Evolutionary conservation across 139 green algal genomes (phyloP).

Genomic region (Coccomyxa sp.): DNA sequence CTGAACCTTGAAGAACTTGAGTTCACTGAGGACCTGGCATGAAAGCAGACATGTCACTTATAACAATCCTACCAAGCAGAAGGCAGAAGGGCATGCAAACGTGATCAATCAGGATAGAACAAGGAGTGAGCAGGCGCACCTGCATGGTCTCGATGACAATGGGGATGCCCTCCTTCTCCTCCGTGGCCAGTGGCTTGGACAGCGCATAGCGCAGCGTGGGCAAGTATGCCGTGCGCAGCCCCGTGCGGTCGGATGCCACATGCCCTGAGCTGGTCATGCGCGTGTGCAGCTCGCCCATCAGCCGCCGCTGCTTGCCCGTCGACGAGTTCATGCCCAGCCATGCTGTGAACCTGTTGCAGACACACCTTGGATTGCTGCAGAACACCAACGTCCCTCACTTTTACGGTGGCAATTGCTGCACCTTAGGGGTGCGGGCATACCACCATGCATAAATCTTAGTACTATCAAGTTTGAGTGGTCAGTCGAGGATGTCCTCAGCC

Average conservation of each 20-base stretch:
- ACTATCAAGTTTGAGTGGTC: too few species aligned
- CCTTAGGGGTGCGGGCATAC: too few species aligned
- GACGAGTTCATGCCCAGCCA: conserved; percentile 89
- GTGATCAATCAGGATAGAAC: neutral
- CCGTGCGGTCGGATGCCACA: conserved; percentile 28
- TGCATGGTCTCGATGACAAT: conserved; percentile 35
- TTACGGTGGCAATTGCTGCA: too few species aligned
- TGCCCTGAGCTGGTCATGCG: conserved; percentile 59
- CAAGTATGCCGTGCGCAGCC: conserved; percentile 58
- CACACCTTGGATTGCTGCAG: neutral
- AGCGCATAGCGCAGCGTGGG: conserved; percentile 59
- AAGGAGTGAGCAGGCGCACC: neutral
- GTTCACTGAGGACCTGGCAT: conserved; percentile 24
- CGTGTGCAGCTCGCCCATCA: conserved; percentile 84
- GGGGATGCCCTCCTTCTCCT: conserved; percentile 65
- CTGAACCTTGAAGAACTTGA: neutral
- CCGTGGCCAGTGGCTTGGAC: conserved; percentile 32
- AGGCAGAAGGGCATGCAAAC: neutral
- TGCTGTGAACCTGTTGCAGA: conserved; percentile 72
- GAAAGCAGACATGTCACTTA: neutral
- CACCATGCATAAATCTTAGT: too few species aligned
- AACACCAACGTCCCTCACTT: too few species aligned
- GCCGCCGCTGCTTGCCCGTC: conserved; percentile 79
- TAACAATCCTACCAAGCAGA: neutral
- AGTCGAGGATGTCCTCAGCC: too few species aligned